A percentile compares a stretch with the other conserved stretches of the same genome.
Evolutionary conservation across 805 yeast genomes (phyloP).

Genomic region (Pichia pseudocactophila): DNA sequence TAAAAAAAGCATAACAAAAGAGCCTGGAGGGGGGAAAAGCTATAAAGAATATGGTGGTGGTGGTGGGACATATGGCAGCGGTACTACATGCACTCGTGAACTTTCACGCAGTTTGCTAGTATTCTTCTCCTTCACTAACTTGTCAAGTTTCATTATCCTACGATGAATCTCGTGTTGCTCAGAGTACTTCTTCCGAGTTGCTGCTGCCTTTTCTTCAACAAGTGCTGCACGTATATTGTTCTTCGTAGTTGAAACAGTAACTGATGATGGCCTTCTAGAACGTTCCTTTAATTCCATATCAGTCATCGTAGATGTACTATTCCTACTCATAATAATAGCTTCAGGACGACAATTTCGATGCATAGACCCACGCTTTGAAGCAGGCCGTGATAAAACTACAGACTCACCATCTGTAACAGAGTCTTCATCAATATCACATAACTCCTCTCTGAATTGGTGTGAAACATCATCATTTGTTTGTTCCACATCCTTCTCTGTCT

Average conservation of each 20-base stretch:
- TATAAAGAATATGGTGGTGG: conserved; percentile 18
- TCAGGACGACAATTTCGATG: too few species aligned
- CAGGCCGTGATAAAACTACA: too few species aligned
- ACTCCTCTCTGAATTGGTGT: too few species aligned
- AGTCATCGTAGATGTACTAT: background rate
- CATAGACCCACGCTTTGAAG: too few species aligned
- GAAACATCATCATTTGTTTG: too few species aligned
- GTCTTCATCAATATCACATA: too few species aligned
- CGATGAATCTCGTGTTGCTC: conserved; percentile 2
- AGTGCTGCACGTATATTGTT: background rate
- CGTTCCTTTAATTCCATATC: background rate
- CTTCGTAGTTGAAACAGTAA: background rate
- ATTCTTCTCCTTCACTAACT: conserved; percentile 15
- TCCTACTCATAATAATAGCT: conserved; percentile 1
- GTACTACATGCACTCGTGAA: background rate
- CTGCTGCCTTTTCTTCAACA: background rate
- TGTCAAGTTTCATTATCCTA: conserved; percentile 22
- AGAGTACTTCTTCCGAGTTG: background rate
- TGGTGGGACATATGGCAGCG: background rate
- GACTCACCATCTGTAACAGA: too few species aligned
- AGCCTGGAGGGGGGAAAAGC: background rate
- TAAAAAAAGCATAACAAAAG: background rate
- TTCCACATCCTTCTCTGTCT: too few species aligned
- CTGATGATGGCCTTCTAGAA: background rate
- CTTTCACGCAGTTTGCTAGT: background rate